Base-by-base conservation (phyloP, 768 basidiomycete species). In the Epithele typhae region DNA sequence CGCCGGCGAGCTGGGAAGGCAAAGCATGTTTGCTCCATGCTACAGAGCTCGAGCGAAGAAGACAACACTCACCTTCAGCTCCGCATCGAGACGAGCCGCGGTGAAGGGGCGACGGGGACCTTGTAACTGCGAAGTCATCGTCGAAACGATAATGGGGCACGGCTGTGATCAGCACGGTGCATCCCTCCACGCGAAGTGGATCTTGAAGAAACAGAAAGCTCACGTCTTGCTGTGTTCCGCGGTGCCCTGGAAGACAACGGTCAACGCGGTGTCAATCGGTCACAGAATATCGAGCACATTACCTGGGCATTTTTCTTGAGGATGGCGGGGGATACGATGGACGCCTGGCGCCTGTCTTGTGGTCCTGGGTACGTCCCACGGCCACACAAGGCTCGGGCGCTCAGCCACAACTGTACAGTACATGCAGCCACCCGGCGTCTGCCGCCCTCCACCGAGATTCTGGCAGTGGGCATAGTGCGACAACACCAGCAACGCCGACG, bases 31-130 rank as follows among this genome's bases (percentile, higher is more conserved):
- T 25, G 22, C 21, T 35, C 21, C 25, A n/a, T 15, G 19, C 15
- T 30, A 7, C 27, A 7, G 8, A 4, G 25, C 32, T 22, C 19
- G 36, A 37, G 46, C 27, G 24, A 35, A 45, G 24, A 21, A 14
- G 33, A 43, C 25, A 51, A 19, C 10, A 45, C 60, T 49, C 63
- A 93, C 93, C 89, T 98, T 98, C 70, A 99, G 82, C 81, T 99
- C 96, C 59, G 90, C 87, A 76, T 99, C 96, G 76, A 98, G 93
- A 73, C 95, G 92, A 67, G 94, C 92, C 49, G 92, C 91, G 76
- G 87, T 92, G 73, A 84, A 98, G 68, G 95, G 85, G 68, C 95
- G 83, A 79, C 84, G 91, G 65, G 95, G 81, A 96, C 94, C 82
- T 97, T 96, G 78, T 95, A 96, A 74, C 91, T 92, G 69, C 69